A percentile compares a stretch with the other conserved stretches of the same genome.
These are phyloP conservation scores for Plectosphaerella cucumerina DNA, from an alignment of 2,329 filamentous ascomycete genomes.

Conservation along the genomic window DNA sequence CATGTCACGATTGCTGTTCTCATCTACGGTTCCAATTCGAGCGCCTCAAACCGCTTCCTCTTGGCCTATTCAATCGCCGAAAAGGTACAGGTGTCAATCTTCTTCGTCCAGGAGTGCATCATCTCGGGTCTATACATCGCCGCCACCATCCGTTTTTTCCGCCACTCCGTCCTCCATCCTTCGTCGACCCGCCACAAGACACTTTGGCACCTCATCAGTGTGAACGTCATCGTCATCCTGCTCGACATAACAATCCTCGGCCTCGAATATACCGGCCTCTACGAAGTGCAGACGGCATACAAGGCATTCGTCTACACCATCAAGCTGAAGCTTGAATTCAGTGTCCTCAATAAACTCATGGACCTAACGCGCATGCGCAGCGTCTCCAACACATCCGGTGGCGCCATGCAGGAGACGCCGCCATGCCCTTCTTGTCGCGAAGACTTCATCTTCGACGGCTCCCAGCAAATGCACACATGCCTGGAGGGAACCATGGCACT, in stretches of 20 bases:
- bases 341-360: conserved; percentile 27
- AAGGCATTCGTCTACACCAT: conserved; percentile 23
- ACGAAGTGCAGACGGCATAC: conserved; percentile 15
- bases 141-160: conserved; percentile 41
- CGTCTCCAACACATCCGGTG: background rate
- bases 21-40: conserved; percentile 45
- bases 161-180: conserved; percentile 4
- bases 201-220: conserved; percentile 30
- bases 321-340: conserved; percentile 32
- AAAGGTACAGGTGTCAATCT: conserved; percentile 51
- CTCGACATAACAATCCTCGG: conserved; percentile 25
- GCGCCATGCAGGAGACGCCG: background rate
- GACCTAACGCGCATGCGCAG: conserved; percentile 16
- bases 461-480: conserved; percentile 1
- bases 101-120: conserved; percentile 51
- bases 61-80: conserved; percentile 43
- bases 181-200: conserved; percentile 13
- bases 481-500: background rate
- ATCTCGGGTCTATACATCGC: conserved; percentile 50
- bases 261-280: conserved; percentile 14
- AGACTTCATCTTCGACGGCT: conserved; percentile 3
- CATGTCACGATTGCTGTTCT: conserved; percentile 52
- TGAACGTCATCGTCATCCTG: conserved; percentile 29
- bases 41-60: conserved; percentile 27
- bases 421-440: background rate